These are phyloP conservation scores for Komagataea norvegica DNA, from an alignment of 1,139 yeast species.

Conservation along the genomic window DNA sequence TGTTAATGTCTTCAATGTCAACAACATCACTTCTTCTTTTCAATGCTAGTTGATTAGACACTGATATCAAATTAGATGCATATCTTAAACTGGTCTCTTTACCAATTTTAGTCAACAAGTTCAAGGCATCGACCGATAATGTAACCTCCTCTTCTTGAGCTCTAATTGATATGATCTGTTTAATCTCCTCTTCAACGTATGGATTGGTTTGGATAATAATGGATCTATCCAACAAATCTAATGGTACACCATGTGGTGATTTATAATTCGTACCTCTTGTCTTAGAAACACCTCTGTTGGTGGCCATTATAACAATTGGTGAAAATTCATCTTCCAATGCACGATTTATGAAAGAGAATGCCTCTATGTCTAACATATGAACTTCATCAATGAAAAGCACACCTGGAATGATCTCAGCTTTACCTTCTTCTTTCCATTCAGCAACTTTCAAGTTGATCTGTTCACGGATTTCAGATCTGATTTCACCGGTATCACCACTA, in stretches of 20 bases:
- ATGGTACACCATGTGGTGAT: constrained; percentile 95
- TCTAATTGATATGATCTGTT: constrained; percentile 80
- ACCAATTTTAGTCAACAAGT: constrained; percentile 87
- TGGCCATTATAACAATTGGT: constrained; percentile 98
- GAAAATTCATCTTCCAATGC: constrained; percentile 96
- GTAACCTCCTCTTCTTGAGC: constrained; percentile 97
- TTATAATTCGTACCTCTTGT: constrained; percentile 92
- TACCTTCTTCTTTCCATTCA: constrained; percentile 99
- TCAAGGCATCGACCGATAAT: constrained; percentile 76
- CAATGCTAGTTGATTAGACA: constrained; percentile 76
- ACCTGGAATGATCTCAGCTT: constrained; percentile 98
- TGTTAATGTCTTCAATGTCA: constrained; percentile 79
- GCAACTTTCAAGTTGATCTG: constrained; percentile 96
- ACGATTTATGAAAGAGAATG: constrained; percentile 91
- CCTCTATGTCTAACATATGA: constrained; percentile 97
- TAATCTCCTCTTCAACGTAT: constrained; percentile 77
- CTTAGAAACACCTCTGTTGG: constrained; percentile 88
- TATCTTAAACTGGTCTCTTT: constrained; percentile 89
- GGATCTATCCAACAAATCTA: constrained; percentile 89
- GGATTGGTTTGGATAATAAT: constrained; percentile 83
- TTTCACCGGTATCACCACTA: constrained; percentile 97
- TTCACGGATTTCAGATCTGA: constrained; percentile 91
- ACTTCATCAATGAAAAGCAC: constrained; percentile 97
- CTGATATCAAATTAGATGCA: constrained; percentile 86
- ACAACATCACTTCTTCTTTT: constrained; percentile 71